Conservation (phyloP, 768 basidiomycete genomes). For the Floccularia luteovirens region DNA sequence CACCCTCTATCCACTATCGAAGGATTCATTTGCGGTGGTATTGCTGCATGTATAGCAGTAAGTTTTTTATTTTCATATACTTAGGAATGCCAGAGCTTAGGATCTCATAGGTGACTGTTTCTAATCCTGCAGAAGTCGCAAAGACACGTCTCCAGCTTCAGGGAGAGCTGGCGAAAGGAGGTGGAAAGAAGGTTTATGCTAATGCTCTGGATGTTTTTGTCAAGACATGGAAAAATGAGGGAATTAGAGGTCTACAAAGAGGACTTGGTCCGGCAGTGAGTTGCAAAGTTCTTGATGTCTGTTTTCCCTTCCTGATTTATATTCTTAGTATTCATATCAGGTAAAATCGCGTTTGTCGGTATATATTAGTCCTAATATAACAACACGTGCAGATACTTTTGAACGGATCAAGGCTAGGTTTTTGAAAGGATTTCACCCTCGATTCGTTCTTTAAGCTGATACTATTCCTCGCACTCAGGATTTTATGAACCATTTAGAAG, state of each 20-base stretch:
- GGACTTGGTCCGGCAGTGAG: slow-evolving; percentile 85
- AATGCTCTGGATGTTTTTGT: slow-evolving; percentile 78
- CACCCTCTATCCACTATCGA: slow-evolving; percentile 63
- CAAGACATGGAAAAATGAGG: slow-evolving; percentile 89
- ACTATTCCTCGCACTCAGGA: slow-evolving; percentile 35
- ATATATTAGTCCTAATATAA: neutral
- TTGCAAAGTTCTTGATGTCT: slow-evolving; percentile 6
- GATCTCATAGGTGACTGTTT: slow-evolving; percentile 59
- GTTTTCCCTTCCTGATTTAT: neutral
- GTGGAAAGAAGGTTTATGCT: slow-evolving; percentile 74
- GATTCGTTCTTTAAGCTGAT: neutral
- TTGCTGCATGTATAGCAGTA: slow-evolving; percentile 90
- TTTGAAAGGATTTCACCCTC: slow-evolving; percentile 3
- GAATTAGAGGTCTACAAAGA: slow-evolving; percentile 85
- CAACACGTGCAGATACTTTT: slow-evolving; percentile 73
- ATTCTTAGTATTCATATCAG: slow-evolving; percentile 79
- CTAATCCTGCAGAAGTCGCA: slow-evolving; percentile 77
- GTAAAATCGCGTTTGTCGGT: slow-evolving; percentile 32
- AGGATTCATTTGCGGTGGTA: slow-evolving; percentile 82
- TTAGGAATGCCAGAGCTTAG: slow-evolving; percentile 2
- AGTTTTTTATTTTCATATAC: slow-evolving; percentile 15
- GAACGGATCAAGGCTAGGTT: slow-evolving; percentile 87
- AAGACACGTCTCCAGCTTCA: slow-evolving; percentile 96
- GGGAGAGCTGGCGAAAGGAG: slow-evolving; percentile 81
- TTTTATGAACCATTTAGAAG: slow-evolving; percentile 93